Conservation (phyloP, 805 yeast species). For the Suhomyces xylopsoci region DNA sequence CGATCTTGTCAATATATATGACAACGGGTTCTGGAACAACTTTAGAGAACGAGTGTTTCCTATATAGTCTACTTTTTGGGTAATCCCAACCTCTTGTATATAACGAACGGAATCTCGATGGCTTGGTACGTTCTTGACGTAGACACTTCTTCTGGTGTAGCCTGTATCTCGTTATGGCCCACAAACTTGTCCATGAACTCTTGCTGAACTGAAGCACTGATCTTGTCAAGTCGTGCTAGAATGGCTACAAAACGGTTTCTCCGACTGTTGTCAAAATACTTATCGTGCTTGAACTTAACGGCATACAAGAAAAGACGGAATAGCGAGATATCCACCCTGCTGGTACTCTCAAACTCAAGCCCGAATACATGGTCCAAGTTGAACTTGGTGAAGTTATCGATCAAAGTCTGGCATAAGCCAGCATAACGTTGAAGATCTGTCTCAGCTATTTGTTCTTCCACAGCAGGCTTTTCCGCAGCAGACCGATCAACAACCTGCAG, state of each 20-base stretch:
- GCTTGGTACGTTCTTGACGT: constrained; percentile 3
- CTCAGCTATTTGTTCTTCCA: not conserved
- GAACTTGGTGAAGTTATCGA: constrained; percentile 3
- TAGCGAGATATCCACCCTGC: not conserved
- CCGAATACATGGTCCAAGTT: not conserved
- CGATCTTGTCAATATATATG: constrained; percentile 46
- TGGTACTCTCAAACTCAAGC: not conserved
- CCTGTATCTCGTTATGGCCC: not conserved
- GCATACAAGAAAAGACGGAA: constrained; percentile 14
- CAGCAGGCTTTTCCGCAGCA: not conserved
- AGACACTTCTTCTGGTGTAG: not conserved
- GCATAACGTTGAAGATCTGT: not conserved
- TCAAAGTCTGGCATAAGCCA: not conserved
- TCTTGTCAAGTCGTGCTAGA: constrained; percentile 4
- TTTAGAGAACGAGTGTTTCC: constrained; percentile 28
- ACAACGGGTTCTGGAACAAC: constrained; percentile 46
- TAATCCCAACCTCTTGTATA: constrained; percentile 13
- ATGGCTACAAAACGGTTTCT: constrained; percentile 1
- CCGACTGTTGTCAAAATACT: constrained; percentile 4
- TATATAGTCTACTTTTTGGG: not conserved
- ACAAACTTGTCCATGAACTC: constrained; percentile 11
- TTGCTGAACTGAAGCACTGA: constrained; percentile 6
- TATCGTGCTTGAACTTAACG: constrained; percentile 9
- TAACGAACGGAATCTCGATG: constrained; percentile 11
- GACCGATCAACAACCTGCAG: too few relatives aligned